Evolutionary conservation across 768 basidiomycete species (phyloP).

Genomic region (Mycena galopus): DNA sequence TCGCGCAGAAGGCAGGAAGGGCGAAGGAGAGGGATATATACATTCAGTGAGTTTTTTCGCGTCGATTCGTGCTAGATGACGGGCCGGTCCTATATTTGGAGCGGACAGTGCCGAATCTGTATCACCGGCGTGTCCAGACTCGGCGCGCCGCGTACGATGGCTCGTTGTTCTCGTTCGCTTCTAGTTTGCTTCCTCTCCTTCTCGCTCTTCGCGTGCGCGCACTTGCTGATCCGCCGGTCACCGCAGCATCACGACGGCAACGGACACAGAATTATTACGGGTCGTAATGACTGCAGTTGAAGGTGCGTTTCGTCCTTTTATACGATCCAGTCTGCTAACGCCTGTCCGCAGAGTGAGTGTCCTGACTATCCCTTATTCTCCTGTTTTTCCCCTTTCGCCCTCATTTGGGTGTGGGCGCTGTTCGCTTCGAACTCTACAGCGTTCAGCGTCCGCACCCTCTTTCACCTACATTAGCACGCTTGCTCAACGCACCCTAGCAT

Average conservation of each 20-base stretch:
- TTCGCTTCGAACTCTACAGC: slow-evolving; percentile 24
- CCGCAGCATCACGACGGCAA: slow-evolving; percentile 86
- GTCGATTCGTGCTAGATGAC: neutral
- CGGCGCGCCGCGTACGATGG: too few species aligned
- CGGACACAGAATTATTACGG: slow-evolving; percentile 88
- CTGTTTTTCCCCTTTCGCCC: slow-evolving; percentile 36
- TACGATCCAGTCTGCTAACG: slow-evolving; percentile 19
- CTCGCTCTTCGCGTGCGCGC: neutral
- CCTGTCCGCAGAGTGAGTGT: slow-evolving; percentile 73
- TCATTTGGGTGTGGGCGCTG: slow-evolving; percentile 34
- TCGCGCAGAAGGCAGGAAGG: slow-evolving; percentile 87
- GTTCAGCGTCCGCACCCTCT: slow-evolving; percentile 42
- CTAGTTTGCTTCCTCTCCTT: too few species aligned
- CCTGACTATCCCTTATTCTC: slow-evolving; percentile 37
- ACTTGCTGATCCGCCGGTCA: slow-evolving; percentile 20
- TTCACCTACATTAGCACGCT: slow-evolving; percentile 31
- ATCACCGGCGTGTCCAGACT: too few species aligned
- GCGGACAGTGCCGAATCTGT: too few species aligned
- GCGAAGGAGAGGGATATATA: slow-evolving; percentile 93
- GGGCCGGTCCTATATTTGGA: too few species aligned
- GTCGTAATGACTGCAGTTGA: slow-evolving; percentile 97
- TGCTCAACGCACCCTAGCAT: slow-evolving; percentile 60
- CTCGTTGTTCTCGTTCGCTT: too few species aligned
- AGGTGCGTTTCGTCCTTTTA: slow-evolving; percentile 66
- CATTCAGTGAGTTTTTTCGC: slow-evolving; percentile 79